Percentiles rank a stretch among this genome's conserved stretches.
These are phyloP conservation scores for Mortierella hygrophila DNA, from an alignment of 192 early-diverging fungal genomes.

Conservation along the genomic window DNA sequence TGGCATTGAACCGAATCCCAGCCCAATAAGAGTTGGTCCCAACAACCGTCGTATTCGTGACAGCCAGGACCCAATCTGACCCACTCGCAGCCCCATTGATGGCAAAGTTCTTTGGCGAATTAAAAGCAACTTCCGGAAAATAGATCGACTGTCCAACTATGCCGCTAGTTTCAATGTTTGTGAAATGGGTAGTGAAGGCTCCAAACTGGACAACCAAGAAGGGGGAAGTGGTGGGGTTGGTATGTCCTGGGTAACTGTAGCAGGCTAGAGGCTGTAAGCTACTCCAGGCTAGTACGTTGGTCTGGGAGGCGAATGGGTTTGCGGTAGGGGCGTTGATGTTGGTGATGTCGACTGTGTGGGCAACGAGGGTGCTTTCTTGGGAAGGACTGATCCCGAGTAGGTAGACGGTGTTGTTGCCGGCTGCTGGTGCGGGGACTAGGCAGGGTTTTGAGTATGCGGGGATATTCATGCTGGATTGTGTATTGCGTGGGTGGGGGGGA, in stretches of 20 bases:
- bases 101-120: not conserved
- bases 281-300: not conserved
- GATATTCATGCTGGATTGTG: not conserved
- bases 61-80: not conserved
- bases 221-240: not conserved
- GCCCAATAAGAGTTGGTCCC: not conserved
- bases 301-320: not conserved
- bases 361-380: not conserved
- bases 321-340: not conserved
- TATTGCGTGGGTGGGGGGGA: not conserved
- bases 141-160: not conserved
- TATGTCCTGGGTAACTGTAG: not conserved
- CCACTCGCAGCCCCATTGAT: not conserved
- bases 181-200: not conserved
- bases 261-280: not conserved
- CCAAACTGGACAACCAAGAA: not conserved
- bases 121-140: not conserved
- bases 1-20: not conserved
- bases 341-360: not conserved
- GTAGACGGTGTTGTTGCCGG: conserved; percentile 10
- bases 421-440: conserved; percentile 24
- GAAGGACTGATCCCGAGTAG: not conserved
- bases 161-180: not conserved
- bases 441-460: conserved; percentile 8
- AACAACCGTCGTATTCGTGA: not conserved